A percentile compares a stretch with the other conserved stretches of the same genome.
phyloP scores from a whole-genome alignment of 1,284 basidiomycete genomes.

The Ganoderma leucocontextum region DNA sequence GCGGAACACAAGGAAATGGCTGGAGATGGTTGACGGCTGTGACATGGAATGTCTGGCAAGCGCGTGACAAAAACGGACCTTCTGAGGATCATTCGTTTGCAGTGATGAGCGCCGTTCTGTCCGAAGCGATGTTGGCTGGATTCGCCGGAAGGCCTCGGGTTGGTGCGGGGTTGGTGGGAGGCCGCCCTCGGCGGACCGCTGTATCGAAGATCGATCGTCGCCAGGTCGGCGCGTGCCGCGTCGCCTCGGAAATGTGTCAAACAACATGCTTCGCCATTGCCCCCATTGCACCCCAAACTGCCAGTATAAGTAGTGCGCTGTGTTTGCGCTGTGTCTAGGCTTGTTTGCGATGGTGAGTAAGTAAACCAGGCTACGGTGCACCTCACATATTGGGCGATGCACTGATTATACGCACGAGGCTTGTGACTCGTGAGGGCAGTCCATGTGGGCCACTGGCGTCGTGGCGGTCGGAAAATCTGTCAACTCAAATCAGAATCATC shows the following conservation, averaged over 20 bases:
- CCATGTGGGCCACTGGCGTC: conserved; percentile 1
- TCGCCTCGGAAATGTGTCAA: not conserved
- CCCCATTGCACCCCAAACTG: not conserved
- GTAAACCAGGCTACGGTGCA: not conserved
- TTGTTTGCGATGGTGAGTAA: not conserved
- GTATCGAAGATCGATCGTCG: not conserved
- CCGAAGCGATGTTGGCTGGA: not conserved
- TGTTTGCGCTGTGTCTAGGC: not conserved
- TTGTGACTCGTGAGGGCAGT: conserved; percentile 1
- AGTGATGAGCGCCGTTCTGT: not conserved
- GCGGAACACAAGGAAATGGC: not conserved
- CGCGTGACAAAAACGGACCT: not conserved
- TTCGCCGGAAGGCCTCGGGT: not conserved
- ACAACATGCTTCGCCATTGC: not conserved
- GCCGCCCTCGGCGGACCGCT: not conserved
- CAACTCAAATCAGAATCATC: not conserved
- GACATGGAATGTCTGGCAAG: not conserved
- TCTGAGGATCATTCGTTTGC: not conserved
- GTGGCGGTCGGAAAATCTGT: conserved; percentile 3
- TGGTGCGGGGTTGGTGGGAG: not conserved
- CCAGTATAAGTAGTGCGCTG: not conserved
- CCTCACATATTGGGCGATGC: conserved; percentile 6
- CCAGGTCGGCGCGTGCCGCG: not conserved
- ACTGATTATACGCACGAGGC: not conserved
- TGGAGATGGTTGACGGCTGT: not conserved